phyloP scores from a whole-genome alignment of 2,329 filamentous ascomycete genomes.

The Ophiostoma himal-ulmi region DNA sequence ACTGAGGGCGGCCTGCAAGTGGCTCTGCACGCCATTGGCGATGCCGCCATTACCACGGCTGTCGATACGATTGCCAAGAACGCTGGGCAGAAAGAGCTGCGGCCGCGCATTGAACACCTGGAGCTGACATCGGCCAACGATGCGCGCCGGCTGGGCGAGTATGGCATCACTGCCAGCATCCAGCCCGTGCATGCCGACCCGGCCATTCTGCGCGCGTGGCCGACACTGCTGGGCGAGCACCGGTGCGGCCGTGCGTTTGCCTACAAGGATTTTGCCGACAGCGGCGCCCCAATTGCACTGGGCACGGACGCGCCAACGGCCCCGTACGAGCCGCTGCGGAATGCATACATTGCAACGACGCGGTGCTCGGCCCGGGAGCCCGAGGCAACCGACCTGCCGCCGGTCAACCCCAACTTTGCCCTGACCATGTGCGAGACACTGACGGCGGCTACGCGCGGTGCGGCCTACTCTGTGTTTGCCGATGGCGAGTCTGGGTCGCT shows the following conservation, averaged over 20 bases:
- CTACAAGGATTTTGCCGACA: slow-evolving; percentile 32
- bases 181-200: slow-evolving; percentile 57
- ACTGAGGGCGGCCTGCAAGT: slow-evolving; percentile 51
- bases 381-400: slow-evolving; percentile 31
- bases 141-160: slow-evolving; percentile 48
- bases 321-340: slow-evolving; percentile 48
- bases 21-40: slow-evolving; percentile 61
- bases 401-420: slow-evolving; percentile 49
- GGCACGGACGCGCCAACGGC: slow-evolving; percentile 57
- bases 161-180: slow-evolving; percentile 40
- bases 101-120: slow-evolving; percentile 43
- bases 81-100: slow-evolving; percentile 35
- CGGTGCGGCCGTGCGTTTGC: slow-evolving; percentile 56
- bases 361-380: slow-evolving; percentile 49
- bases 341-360: slow-evolving; percentile 55
- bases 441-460: slow-evolving; percentile 37
- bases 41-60: slow-evolving; percentile 51
- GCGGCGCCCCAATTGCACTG: slow-evolving; percentile 50
- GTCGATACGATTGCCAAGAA: slow-evolving; percentile 46
- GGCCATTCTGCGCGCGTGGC: slow-evolving; percentile 57
- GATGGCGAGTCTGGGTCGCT: slow-evolving; percentile 50
- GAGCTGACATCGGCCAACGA: slow-evolving; percentile 53
- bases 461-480: slow-evolving; percentile 54
- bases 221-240: slow-evolving; percentile 47
- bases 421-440: slow-evolving; percentile 50